Base-by-base conservation (phyloP, 176 grass and related monocot genomes). In the Aegilops tauschii region DNA sequence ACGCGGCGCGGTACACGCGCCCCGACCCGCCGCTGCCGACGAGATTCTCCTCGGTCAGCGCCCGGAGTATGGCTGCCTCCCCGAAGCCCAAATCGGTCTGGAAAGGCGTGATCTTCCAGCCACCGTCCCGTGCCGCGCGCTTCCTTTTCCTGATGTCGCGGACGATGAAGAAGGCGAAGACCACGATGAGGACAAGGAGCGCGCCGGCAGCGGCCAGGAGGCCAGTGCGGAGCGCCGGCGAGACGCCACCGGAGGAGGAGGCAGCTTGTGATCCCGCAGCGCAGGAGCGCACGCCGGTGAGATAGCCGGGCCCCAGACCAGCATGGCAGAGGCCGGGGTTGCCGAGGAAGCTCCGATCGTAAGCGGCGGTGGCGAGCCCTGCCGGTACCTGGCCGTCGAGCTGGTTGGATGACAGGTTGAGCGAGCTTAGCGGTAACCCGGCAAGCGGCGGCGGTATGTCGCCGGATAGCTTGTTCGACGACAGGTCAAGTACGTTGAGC, bases 341-440 rank as follows among this genome's bases (percentile, higher is more conserved):
- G 23, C 79, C 76, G 20, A 91, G 88, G 85, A 98, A 98, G 88
- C 97, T 98, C 5, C 16, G 32, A 34, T 82, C 85, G 69, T 96
- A 91, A 8, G 71, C 90, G 11, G 21, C 29, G 42, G 0, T 92
- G 75, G 88, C 86, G 9, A 96, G 39, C 14, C 0, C 69, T 8
- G 32, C 36, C 5, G 96, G 96, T 32, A 98, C 85, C 77, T 88
- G 61, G 25, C 97, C 94, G 17, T 52, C 75, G 54, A 98, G 89
- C 34, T 90, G 69, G 87, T 98, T 96, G 20, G 88, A 94, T 6
- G 97, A 98, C n/a, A 98, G 87, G 73, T 98, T 91, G n/a, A 98
- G 88, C 31, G 13, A 9, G 54, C 12, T 87, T 16, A 94, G 50
- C 13, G 9, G 82, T 5, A 91, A 81, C 17, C 65, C 36, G 16